Percentiles rank a stretch among this genome's conserved stretches.
These are phyloP conservation scores for Diaporthe batatas DNA, from an alignment of 2,329 filamentous ascomycete genomes.

Conservation along the genomic window DNA sequence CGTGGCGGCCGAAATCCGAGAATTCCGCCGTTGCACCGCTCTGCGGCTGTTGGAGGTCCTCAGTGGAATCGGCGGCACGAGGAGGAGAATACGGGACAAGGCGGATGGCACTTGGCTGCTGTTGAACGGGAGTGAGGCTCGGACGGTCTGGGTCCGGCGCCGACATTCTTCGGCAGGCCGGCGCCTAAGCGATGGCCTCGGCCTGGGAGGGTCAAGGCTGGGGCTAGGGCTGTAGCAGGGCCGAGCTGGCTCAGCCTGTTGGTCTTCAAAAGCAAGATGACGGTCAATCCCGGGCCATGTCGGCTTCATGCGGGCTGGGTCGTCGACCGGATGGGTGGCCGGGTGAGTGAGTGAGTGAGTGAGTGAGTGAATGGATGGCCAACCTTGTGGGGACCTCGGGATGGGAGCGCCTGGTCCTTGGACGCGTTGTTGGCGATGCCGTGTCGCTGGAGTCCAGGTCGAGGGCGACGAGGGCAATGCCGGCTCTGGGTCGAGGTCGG, in stretches of 20 bases:
- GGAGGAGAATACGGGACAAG: conserved; percentile 63
- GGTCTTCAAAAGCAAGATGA: conserved; percentile 42
- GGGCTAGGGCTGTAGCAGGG: conserved; percentile 2
- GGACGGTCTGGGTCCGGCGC: conserved; percentile 46
- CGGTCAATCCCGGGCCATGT: conserved; percentile 50
- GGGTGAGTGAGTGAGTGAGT: conserved; percentile 15
- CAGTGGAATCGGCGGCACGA: conserved; percentile 45
- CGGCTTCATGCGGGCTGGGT: conserved; percentile 47
- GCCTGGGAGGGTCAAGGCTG: conserved; percentile 23
- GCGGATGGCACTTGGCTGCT: conserved; percentile 60
- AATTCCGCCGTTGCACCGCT: conserved; percentile 32
- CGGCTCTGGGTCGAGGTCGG: conserved; percentile 3
- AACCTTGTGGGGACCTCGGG: neutral
- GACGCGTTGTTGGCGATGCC: neutral
- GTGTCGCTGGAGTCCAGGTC: conserved; percentile 19
- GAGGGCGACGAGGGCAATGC: conserved; percentile 31
- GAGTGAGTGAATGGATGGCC: neutral
- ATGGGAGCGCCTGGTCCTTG: conserved; percentile 6
- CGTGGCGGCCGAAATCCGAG: conserved; percentile 17
- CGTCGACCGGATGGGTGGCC: conserved; percentile 15
- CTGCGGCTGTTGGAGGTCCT: conserved; percentile 47
- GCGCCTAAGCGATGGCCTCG: conserved; percentile 34
- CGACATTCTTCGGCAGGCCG: conserved; percentile 46
- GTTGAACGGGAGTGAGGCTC: conserved; percentile 53
- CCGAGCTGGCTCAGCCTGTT: conserved; percentile 39